Evolutionary conservation across 208 protist species (phyloP).

Genomic region (Leishmania gerbilli): DNA sequence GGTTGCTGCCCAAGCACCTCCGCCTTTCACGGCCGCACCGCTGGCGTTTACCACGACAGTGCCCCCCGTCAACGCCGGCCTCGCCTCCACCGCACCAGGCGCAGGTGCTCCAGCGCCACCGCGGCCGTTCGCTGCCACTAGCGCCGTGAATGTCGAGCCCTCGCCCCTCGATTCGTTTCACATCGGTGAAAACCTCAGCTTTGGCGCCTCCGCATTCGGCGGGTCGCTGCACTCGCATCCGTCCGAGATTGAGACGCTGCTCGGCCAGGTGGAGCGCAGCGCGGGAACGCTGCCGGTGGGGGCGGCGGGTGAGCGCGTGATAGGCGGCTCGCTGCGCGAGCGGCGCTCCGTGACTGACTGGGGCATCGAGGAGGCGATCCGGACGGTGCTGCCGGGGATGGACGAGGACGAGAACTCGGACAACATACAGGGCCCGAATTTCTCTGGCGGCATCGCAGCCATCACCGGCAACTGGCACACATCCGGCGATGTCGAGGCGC

Average conservation of each 20-base stretch:
- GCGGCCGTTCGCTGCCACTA: neutral
- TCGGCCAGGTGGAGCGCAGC: conserved; percentile 32
- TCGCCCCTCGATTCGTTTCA: conserved; percentile 18
- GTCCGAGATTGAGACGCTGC: conserved; percentile 33
- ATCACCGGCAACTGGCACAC: conserved; percentile 35
- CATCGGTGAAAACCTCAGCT: conserved; percentile 23
- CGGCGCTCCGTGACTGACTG: conserved; percentile 30
- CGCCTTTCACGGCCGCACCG: conserved; percentile 2
- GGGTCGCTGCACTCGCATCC: conserved; percentile 18
- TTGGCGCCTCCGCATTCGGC: conserved; percentile 22
- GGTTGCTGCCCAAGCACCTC: neutral
- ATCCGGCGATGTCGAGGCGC: conserved; percentile 20
- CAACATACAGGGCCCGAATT: conserved; percentile 17
- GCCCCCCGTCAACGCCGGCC: neutral
- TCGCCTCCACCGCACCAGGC: neutral
- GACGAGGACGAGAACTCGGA: conserved; percentile 38
- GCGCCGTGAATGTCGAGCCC: neutral
- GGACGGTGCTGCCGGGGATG: conserved; percentile 33
- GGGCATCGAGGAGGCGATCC: conserved; percentile 36
- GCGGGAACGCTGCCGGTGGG: neutral
- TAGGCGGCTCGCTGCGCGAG: conserved; percentile 28
- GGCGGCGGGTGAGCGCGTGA: conserved; percentile 11
- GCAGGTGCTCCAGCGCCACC: neutral
- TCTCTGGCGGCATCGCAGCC: conserved; percentile 10
- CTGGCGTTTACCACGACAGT: conserved; percentile 9